Evolutionary conservation across 2,329 filamentous ascomycete genomes (phyloP).

Genomic region (Plenodomus tracheiphilus): DNA sequence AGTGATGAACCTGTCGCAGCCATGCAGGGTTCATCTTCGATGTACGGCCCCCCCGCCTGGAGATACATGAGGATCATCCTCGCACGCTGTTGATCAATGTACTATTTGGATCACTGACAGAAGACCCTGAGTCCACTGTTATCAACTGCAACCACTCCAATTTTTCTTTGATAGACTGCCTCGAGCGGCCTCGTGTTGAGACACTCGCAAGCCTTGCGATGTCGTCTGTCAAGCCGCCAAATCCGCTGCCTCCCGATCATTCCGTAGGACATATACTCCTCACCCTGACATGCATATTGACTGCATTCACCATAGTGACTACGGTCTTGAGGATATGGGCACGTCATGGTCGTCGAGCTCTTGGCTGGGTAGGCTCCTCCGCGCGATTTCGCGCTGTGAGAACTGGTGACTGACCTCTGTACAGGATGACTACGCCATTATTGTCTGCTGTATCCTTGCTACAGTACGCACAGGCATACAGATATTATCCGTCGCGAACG

Average conservation of each 20-base stretch:
- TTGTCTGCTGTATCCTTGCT: constrained; percentile 33
- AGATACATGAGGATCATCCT: not conserved
- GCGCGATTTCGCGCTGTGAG: not conserved
- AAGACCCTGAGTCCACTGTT: not conserved
- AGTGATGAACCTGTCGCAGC: not conserved
- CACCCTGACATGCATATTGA: constrained; percentile 38
- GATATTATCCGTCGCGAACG: constrained; percentile 38
- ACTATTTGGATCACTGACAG: not conserved
- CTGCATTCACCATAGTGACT: constrained; percentile 38
- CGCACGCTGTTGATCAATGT: not conserved
- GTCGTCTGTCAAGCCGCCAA: constrained; percentile 8
- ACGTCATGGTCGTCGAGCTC: constrained; percentile 27
- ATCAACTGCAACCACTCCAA: not conserved
- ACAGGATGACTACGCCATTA: constrained; percentile 44
- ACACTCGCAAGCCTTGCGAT: not conserved
- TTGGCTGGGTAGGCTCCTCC: constrained; percentile 33
- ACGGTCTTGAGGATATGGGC: constrained; percentile 41
- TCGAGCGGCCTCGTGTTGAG: not conserved
- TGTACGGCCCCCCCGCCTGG: not conserved
- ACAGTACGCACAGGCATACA: constrained; percentile 40
- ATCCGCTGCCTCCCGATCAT: constrained; percentile 16
- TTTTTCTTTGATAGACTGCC: not conserved
- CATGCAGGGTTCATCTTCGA: not conserved
- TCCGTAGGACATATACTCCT: constrained; percentile 36
- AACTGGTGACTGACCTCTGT: not conserved